Base-by-base conservation (phyloP, 2,329 filamentous ascomycete species). In the Diaporthe nobilis region DNA sequence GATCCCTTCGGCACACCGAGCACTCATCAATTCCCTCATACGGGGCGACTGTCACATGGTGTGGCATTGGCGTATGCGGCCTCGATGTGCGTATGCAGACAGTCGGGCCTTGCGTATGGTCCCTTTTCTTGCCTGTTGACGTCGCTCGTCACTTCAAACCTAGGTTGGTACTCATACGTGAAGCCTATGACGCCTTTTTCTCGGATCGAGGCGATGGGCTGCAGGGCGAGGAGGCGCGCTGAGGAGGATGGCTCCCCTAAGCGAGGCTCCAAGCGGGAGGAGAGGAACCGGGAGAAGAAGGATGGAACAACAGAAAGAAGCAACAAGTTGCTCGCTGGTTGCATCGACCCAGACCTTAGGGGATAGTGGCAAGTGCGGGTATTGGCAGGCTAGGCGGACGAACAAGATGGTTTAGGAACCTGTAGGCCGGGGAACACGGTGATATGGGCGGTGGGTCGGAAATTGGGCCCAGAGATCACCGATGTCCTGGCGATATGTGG, bases 401-500 rank as follows among this genome's bases (percentile, higher is more conserved):
- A 70, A 70, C 31, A 70, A 55, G 65, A 55, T 55, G 65, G n/a
- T 55, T 70, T 70, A 34, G 65, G 65, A 55, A 70, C 49, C 15
- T 39, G 49, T 39, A 28, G 49, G 47, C 49, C 65, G 65, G 65
- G 22, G n/a, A 55, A 8, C n/a, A 37, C 34, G 15, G 65, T 55
- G 65, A 70, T 70, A 70, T 55, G 49, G 47, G 49, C 15, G 4
- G 49, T 70, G 65, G 65, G 65, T n/a, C 65, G 34, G 65, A 42
- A 70, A 55, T 55, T 70, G 65, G 65, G 31, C 15, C 34, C 47
- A 70, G 65, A 55, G 65, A 55, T 55, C 49, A 70, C 47, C 65
- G 34, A 68, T 34, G 31, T 42, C 1, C 47, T 53, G 65, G 34
- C 47, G 47, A 53, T 39, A 68, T 68, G 34, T 68, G 65, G 65